Evolutionary conservation across 2,329 filamentous ascomycete species (phyloP).

Genomic region (Colletotrichum agaves): DNA sequence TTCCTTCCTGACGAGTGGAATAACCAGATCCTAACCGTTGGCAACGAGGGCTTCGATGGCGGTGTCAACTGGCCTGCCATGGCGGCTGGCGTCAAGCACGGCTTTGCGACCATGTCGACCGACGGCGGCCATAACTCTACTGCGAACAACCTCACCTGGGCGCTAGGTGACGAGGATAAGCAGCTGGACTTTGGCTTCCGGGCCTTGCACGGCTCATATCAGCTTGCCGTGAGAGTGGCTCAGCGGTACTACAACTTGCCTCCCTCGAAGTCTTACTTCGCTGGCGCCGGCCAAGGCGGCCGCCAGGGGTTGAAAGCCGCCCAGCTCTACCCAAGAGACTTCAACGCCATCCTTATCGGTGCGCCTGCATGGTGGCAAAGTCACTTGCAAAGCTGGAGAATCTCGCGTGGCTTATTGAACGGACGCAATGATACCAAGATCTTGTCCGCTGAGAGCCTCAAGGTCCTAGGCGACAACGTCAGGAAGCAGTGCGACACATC

Average conservation of each 20-base stretch:
- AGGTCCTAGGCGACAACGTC: slow-evolving; percentile 54
- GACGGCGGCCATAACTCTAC: slow-evolving; percentile 56
- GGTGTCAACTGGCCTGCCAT: slow-evolving; percentile 50
- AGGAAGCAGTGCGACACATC: slow-evolving; percentile 60
- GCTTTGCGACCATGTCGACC: slow-evolving; percentile 54
- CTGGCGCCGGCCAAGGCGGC: slow-evolving; percentile 63
- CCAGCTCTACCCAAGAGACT: slow-evolving; percentile 41
- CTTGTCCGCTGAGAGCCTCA: slow-evolving; percentile 55
- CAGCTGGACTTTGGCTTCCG: slow-evolving; percentile 52
- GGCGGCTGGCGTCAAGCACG: slow-evolving; percentile 44
- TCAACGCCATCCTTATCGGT: slow-evolving; percentile 65
- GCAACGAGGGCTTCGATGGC: slow-evolving; percentile 45
- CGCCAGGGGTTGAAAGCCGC: slow-evolving; percentile 56
- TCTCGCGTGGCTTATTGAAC: slow-evolving; percentile 59
- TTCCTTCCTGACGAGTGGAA: slow-evolving; percentile 49
- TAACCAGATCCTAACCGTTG: slow-evolving; percentile 44
- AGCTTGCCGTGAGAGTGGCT: slow-evolving; percentile 58
- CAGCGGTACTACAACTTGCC: slow-evolving; percentile 56
- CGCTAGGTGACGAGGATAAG: slow-evolving; percentile 48
- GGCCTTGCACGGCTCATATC: slow-evolving; percentile 59
- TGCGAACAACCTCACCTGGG: slow-evolving; percentile 49
- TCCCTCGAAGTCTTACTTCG: slow-evolving; percentile 53
- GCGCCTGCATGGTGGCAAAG: slow-evolving; percentile 61
- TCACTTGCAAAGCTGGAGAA: slow-evolving; percentile 56
- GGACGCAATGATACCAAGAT: slow-evolving; percentile 55